These are phyloP conservation scores for Trichosporon asahii DNA, from an alignment of 1,284 basidiomycete species.

Conservation along the genomic window DNA sequence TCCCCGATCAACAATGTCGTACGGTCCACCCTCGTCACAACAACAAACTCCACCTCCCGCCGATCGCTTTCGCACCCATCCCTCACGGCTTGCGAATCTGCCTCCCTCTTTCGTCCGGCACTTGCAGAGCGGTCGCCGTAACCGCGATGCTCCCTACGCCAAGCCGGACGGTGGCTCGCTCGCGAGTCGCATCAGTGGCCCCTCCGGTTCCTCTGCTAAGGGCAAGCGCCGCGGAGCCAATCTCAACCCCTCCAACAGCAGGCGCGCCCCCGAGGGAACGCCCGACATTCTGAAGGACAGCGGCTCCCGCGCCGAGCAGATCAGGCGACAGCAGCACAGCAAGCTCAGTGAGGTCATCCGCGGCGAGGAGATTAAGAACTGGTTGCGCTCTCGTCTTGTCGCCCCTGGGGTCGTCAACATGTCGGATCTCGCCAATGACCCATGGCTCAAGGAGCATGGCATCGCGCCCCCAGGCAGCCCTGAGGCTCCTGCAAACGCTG, in stretches of 20 bases:
- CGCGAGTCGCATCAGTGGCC: conserved; percentile 22
- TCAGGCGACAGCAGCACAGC: conserved; percentile 32
- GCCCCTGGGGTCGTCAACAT: conserved; percentile 43
- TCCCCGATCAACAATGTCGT: neutral
- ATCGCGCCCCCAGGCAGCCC: conserved; percentile 45
- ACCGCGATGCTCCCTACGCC: conserved; percentile 25
- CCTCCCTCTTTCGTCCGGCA: neutral
- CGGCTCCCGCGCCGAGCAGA: conserved; percentile 17
- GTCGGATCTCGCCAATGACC: conserved; percentile 40
- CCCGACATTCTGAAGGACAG: conserved; percentile 27
- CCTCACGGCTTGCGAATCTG: conserved; percentile 9
- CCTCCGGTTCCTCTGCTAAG: neutral
- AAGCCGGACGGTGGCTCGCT: conserved; percentile 17
- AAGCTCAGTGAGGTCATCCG: conserved; percentile 36
- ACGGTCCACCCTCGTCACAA: neutral
- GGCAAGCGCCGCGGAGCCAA: conserved; percentile 15
- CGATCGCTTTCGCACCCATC: conserved; percentile 3
- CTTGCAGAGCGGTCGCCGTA: conserved; percentile 5
- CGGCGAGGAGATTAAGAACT: conserved; percentile 44
- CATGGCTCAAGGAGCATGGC: conserved; percentile 42
- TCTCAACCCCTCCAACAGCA: conserved; percentile 23
- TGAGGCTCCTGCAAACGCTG: conserved; percentile 38
- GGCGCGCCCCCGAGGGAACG: conserved; percentile 27
- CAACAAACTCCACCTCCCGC: neutral
- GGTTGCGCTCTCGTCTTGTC: conserved; percentile 39